Evolutionary conservation across 164 flowering plant genomes (phyloP).

Genomic region (Vitis rotundifolia): DNA sequence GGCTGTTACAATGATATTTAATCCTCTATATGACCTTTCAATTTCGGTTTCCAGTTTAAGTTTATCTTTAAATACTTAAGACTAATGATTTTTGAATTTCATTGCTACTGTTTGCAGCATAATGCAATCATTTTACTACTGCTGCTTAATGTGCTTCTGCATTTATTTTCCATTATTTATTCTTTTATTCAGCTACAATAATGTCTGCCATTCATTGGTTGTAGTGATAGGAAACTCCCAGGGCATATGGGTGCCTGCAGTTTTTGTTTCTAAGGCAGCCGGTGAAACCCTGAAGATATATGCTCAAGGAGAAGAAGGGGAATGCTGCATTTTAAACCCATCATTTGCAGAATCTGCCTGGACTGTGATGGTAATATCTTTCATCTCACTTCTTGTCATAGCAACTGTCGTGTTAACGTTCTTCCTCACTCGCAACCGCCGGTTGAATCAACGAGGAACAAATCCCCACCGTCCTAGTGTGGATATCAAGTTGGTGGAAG

Average conservation of each 20-base stretch:
- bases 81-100: too few species aligned
- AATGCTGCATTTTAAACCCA: conserved; percentile 46
- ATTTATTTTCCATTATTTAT: not conserved
- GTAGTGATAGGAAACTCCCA: conserved; percentile 52
- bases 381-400: conserved; percentile 49
- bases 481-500: conserved; percentile 33
- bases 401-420: conserved; percentile 32
- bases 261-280: conserved; percentile 53
- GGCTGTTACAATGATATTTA: too few species aligned
- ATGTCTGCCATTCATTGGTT: not conserved
- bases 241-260: conserved; percentile 47
- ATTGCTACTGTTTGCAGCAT: too few species aligned
- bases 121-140: too few species aligned
- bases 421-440: conserved; percentile 32
- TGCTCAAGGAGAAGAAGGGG: conserved; percentile 40
- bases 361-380: conserved; percentile 54
- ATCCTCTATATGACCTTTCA: too few species aligned
- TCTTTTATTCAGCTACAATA: not conserved
- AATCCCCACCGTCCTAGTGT: conserved; percentile 18
- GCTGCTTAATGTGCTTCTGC: not conserved
- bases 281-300: conserved; percentile 46
- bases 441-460: conserved; percentile 23
- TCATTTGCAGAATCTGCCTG: conserved; percentile 36
- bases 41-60: too few species aligned
- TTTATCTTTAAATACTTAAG: too few species aligned